A percentile compares a stretch with the other conserved stretches of the same genome.
Evolutionary conservation across 768 basidiomycete species (phyloP).

Genomic region (Russula griseocarnosa): DNA sequence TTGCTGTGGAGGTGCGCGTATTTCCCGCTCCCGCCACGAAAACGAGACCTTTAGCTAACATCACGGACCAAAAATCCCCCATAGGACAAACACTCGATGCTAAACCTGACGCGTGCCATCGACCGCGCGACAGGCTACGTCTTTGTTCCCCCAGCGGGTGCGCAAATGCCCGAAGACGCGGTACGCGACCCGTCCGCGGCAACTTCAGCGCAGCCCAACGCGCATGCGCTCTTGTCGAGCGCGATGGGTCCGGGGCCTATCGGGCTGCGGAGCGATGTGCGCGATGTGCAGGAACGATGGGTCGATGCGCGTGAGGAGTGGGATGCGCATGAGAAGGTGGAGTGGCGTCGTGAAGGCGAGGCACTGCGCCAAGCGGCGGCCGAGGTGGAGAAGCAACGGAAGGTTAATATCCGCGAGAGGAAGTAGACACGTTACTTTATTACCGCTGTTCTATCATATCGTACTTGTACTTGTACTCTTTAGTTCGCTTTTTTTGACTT

Average conservation of each 20-base stretch:
- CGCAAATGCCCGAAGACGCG: constrained; percentile 35
- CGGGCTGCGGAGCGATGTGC: constrained; percentile 50
- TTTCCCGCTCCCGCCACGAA: background rate
- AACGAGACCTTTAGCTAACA: background rate
- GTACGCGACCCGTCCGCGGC: constrained; percentile 36
- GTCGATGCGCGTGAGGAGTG: constrained; percentile 78
- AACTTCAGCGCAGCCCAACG: constrained; percentile 53
- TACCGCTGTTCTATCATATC: too few species aligned
- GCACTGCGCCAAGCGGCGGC: constrained; percentile 41
- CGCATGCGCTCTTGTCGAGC: constrained; percentile 61
- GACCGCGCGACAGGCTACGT: constrained; percentile 93
- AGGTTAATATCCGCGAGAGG: constrained; percentile 26
- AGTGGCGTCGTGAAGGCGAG: constrained; percentile 77
- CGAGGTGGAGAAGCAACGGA: constrained; percentile 33
- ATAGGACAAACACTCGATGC: constrained; percentile 93
- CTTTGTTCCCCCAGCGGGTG: constrained; percentile 58
- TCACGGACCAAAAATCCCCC: background rate
- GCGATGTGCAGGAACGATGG: constrained; percentile 92
- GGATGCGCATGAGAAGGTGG: constrained; percentile 72
- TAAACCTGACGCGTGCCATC: constrained; percentile 75
- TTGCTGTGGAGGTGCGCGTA: constrained; percentile 79
- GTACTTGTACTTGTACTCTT: too few species aligned
- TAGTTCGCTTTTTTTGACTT: too few species aligned
- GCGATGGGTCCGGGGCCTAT: constrained; percentile 53
- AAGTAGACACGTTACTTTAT: background rate